phyloP scores from a whole-genome alignment of 176 grass and related monocot genomes.

The Oryza rufipogon region DNA sequence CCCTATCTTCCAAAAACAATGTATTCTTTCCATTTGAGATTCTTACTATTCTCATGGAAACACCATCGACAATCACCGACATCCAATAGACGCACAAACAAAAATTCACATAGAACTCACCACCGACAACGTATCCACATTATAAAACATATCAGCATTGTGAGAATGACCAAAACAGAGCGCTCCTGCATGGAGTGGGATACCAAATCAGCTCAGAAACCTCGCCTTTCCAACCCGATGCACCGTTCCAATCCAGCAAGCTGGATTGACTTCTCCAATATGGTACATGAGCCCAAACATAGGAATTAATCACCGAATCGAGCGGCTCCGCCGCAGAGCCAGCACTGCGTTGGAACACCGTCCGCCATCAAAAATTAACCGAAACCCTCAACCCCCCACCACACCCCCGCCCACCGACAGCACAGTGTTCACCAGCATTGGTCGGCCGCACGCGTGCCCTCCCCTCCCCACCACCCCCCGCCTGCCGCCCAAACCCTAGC shows the following conservation, averaged over 20 bases:
- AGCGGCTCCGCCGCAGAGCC: neutral
- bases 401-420: slow-evolving; percentile 28
- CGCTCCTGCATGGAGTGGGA: neutral
- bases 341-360: neutral
- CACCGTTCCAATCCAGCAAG: neutral
- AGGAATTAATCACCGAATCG: neutral
- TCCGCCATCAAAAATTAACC: neutral
- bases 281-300: neutral
- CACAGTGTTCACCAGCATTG: slow-evolving; percentile 29
- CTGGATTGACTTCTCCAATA: neutral
- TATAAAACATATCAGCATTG: slow-evolving; percentile 23
- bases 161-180: neutral
- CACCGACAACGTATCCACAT: neutral
- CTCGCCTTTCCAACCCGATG: neutral
- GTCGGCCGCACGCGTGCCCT: neutral
- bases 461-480: neutral
- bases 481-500: neutral
- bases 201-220: neutral
- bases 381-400: neutral
- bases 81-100: neutral
- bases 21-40: neutral
- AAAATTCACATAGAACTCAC: neutral
- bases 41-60: slow-evolving; percentile 15
- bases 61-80: neutral
- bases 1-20: neutral